Conservation (phyloP, 306 rosid species). For the Abrus pulchellus region DNA sequence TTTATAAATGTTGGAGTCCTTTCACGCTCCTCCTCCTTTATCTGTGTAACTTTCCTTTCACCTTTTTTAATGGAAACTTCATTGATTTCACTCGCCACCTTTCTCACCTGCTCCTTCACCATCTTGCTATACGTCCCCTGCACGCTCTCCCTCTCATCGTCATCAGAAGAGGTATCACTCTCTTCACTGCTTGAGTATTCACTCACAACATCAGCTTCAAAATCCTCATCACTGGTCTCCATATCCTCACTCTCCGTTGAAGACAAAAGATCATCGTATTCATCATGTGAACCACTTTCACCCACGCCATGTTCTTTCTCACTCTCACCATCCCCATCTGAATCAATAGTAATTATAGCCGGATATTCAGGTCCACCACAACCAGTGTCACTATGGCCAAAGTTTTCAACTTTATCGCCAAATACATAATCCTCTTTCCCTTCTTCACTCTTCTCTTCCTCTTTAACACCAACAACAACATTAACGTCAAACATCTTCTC, state of each 20-base stretch:
- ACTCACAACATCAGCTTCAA: not conserved
- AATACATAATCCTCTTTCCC: not conserved
- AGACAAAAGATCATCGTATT: not conserved
- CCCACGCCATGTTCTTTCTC: not conserved
- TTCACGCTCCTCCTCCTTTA: not conserved
- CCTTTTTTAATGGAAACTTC: not conserved
- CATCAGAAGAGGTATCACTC: too few relatives aligned
- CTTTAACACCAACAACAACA: not conserved
- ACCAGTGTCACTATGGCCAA: not conserved
- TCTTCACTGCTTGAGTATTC: not conserved
- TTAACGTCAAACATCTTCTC: not conserved
- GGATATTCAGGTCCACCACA: not conserved
- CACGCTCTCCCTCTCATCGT: not conserved
- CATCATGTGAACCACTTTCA: not conserved
- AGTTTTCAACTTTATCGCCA: constrained; percentile 13
- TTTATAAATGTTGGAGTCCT: not conserved
- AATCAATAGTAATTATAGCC: not conserved
- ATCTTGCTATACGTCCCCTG: not conserved
- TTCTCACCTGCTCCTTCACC: not conserved
- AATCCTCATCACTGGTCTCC: constrained; percentile 42
- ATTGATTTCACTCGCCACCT: not conserved
- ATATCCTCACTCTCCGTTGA: constrained; percentile 8
- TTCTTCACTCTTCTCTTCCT: not conserved
- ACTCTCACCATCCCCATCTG: not conserved
- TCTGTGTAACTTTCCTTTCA: not conserved